Base-by-base conservation (phyloP, 441 rosid genomes). In the Eugenia klotzschiana region DNA sequence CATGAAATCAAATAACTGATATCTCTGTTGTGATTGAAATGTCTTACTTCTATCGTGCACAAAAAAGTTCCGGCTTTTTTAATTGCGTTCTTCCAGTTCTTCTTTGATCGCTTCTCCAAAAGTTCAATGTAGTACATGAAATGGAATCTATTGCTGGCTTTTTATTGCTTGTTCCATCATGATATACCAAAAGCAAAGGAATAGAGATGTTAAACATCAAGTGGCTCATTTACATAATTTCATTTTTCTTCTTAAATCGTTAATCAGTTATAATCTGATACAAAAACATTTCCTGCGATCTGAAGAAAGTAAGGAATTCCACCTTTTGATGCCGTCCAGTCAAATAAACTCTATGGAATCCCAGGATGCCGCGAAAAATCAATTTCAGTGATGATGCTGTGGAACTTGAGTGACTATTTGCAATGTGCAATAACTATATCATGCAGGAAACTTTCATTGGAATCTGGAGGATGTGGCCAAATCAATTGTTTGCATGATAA, bases 401-500 rank as follows among this genome's bases (percentile, higher is more conserved):
- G 80, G 79, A 84, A 83, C 80, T 79, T 82, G 46, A 33, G 77
- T 43, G 5, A 20, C 25, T 69, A 37, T 37, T 33, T 20, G 25
- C 46, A 37, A 69, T 4, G 22, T 37, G 77, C 15, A 64, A 5
- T 27, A 51, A 80, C 54, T 20, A 51, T 51, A 79, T 18, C 37
- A 82, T 83, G 74, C 87, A 96, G 98, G 99, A 85, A 96, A 96
- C 89, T 96, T 96, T 79, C 98, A 96, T 22, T 96, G 99, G 99
- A 93, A 89, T 81, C 84, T 91, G 80, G 99, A 96, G 89, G 98
- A 96, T 72, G 95, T 96, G 87, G 94, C 97, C 55, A 95, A 95
- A 90, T 93, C 99, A 84, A 86, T 94, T 89, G 90, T 91, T 83
- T 96, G 99, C 91, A 96, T 96, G 98, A 82, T 93, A 7, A 95